Conservation (phyloP, 495 filamentous ascomycete species). For the Immersiella caudata region DNA sequence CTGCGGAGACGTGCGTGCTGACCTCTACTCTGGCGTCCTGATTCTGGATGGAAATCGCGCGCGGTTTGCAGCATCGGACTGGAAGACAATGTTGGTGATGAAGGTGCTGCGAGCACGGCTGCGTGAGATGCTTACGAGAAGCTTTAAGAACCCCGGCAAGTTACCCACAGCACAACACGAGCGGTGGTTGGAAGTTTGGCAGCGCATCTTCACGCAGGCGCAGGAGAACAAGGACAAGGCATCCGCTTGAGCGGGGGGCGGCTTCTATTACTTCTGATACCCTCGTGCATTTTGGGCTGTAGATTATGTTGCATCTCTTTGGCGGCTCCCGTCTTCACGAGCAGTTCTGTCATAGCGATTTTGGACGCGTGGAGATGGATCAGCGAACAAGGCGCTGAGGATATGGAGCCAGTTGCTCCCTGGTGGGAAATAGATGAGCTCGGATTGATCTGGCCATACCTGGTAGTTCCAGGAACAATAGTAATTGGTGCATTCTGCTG, state of each 20-base stretch:
- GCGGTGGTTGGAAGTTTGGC: slow-evolving; percentile 74
- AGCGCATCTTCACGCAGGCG: slow-evolving; percentile 50
- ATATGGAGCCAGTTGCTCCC: neutral
- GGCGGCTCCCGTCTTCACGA: neutral
- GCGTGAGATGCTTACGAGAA: slow-evolving; percentile 68
- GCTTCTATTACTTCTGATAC: neutral
- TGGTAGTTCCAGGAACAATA: neutral
- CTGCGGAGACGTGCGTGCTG: slow-evolving; percentile 84
- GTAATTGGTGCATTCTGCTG: neutral
- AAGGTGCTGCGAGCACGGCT: slow-evolving; percentile 72
- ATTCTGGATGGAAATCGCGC: slow-evolving; percentile 83
- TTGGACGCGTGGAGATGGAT: neutral
- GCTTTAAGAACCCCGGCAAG: slow-evolving; percentile 74
- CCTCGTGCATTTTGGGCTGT: neutral
- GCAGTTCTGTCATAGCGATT: neutral
- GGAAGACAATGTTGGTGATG: slow-evolving; percentile 85
- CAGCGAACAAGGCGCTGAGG: neutral
- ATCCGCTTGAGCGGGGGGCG: slow-evolving; percentile 6
- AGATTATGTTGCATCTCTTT: neutral
- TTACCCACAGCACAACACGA: slow-evolving; percentile 67
- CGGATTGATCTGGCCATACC: neutral
- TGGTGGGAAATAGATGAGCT: neutral
- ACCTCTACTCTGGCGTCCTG: slow-evolving; percentile 83
- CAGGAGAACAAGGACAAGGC: slow-evolving; percentile 33
- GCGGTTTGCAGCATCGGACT: slow-evolving; percentile 85